Conservation (phyloP, 1,284 basidiomycete genomes). For the Rhodotorula sp. region DNA sequence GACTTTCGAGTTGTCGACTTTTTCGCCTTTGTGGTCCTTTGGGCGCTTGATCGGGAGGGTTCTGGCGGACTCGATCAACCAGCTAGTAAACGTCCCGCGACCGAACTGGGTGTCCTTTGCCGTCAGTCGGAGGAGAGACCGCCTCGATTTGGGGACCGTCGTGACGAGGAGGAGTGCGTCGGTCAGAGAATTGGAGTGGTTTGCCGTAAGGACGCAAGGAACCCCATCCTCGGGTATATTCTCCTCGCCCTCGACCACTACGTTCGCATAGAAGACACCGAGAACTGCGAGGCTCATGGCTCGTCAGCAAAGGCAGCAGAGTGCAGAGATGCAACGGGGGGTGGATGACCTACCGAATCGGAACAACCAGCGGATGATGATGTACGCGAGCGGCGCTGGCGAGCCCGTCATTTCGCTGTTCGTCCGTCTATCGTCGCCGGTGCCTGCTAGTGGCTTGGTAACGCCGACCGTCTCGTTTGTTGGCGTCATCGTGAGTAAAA, state of each 20-base stretch:
- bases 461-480: neutral
- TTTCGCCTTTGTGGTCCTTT: constrained; percentile 59
- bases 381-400: constrained; percentile 25
- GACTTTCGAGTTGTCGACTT: constrained; percentile 63
- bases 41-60: constrained; percentile 74
- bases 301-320: constrained; percentile 45
- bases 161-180: constrained; percentile 63
- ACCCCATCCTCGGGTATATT: constrained; percentile 66
- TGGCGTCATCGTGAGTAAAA: neutral
- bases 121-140: constrained; percentile 75
- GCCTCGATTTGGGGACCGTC: constrained; percentile 50
- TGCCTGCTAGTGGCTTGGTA: too few species aligned
- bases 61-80: constrained; percentile 80
- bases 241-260: constrained; percentile 75
- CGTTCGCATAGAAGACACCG: constrained; percentile 80
- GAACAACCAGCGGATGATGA: constrained; percentile 30
- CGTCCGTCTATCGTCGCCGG: too few species aligned
- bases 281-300: constrained; percentile 66
- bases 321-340: neutral
- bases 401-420: neutral
- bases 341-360: neutral
- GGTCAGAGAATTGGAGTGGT: constrained; percentile 78
- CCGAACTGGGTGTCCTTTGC: constrained; percentile 83
- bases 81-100: constrained; percentile 73
- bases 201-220: constrained; percentile 72